A percentile compares a stretch with the other conserved stretches of the same genome.
Evolutionary conservation across 2,329 filamentous ascomycete species (phyloP).

Genomic region (Keithomyces neogunnii): DNA sequence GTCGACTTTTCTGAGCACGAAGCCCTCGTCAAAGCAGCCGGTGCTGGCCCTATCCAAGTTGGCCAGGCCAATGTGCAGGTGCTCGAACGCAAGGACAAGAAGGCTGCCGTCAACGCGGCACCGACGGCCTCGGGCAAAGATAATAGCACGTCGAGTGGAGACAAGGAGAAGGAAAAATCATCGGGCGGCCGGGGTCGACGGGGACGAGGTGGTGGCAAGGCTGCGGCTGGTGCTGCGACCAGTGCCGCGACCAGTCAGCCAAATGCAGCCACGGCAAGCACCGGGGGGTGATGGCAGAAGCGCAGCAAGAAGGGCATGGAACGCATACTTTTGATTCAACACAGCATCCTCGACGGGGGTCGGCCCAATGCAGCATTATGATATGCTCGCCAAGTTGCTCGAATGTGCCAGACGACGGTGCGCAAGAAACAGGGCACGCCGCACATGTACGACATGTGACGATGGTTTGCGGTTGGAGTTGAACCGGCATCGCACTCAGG

Average conservation of each 20-base stretch:
- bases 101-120: slow-evolving; percentile 16
- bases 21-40: slow-evolving; percentile 67
- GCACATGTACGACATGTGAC: neutral
- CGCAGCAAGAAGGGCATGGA: neutral
- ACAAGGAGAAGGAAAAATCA: slow-evolving; percentile 17
- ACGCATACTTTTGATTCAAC: slow-evolving; percentile 2
- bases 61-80: slow-evolving; percentile 83
- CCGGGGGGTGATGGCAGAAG: slow-evolving; percentile 7
- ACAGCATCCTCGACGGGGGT: neutral
- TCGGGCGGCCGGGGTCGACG: slow-evolving; percentile 22
- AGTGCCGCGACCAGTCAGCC: neutral
- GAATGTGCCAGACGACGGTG: neutral
- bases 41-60: slow-evolving; percentile 71
- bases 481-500: neutral
- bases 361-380: neutral
- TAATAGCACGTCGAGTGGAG: neutral
- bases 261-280: slow-evolving; percentile 5
- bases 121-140: slow-evolving; percentile 9
- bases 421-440: neutral
- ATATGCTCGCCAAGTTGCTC: slow-evolving; percentile 12
- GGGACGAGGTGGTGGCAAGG: slow-evolving; percentile 21
- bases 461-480: neutral
- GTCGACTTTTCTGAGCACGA: slow-evolving; percentile 75
- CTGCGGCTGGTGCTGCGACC: slow-evolving; percentile 9
- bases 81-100: slow-evolving; percentile 66